Evolutionary conservation across 208 protist genomes (phyloP), one percentile per base, ranked within the genome.

Genomic region (Trypanosoma vivax): DNA sequence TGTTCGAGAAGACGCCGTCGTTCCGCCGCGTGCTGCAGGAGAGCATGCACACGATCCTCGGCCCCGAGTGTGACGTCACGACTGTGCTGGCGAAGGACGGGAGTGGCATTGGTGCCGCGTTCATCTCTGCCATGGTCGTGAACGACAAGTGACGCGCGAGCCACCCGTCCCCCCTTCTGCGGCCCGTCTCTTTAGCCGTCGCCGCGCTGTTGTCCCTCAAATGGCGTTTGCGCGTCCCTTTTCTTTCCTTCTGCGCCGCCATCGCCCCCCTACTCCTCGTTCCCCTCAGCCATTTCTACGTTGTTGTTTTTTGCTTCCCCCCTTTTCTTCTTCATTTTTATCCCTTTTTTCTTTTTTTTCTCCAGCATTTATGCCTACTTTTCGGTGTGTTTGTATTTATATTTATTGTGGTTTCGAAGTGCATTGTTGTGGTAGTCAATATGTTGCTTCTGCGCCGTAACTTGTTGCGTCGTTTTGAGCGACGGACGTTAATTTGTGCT

Each of bases 1-100:
- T 96, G 38, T 94, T 85, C 56, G 84, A 92, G 79, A 88, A 92
- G 70, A 76, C 71, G 16, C 90, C 90, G 25, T 65, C 62, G 53
- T 96, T 93, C 70, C 79, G 83, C 60, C 77, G 73, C 39, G 43
- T 84, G 30, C 82, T 93, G 65, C 73, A 88, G 60, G 68, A 73
- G 38, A 73, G 62, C 62, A 75, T 96, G 38, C 60, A 70, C 39
- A 23, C 38, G 49, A 76, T 96, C 41, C 69, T 94, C 42, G 75
- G 72, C 52, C 48, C 47, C 18, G 75, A 78, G 25, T 76, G 54
- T 46, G 72, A 79, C 41, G 76, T 78, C 42, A 69, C 54, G 39
- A 63, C 86, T 13, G 66, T 77, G 16, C 71, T 89, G 31, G 67
- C 86, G 60, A 88, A 81, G 64, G 87, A 92, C 60, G 90, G 90